Percentiles rank a stretch among this genome's conserved stretches.
phyloP scores from a whole-genome alignment of 75 land plant species.

The Selaginella tamariscina region DNA sequence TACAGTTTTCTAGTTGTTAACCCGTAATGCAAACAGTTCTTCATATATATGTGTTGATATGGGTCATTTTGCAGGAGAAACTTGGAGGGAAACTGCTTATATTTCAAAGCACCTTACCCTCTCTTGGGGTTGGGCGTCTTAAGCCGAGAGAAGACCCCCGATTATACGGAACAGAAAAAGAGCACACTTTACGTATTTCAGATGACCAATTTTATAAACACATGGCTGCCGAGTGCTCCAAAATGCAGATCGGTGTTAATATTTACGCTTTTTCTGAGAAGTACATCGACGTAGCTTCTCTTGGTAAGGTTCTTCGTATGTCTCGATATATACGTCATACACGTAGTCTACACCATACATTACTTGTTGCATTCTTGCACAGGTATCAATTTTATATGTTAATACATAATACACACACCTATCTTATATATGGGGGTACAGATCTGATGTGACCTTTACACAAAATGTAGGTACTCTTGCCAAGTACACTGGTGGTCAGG shows the following conservation, averaged over 20 bases:
- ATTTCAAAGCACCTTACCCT: slow-evolving; percentile 86
- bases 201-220: slow-evolving; percentile 98
- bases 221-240: slow-evolving; percentile 96
- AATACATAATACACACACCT: neutral
- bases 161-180: slow-evolving; percentile 86
- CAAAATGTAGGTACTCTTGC: slow-evolving; percentile 63
- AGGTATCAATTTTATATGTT: neutral
- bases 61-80: slow-evolving; percentile 44
- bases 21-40: too few relatives aligned
- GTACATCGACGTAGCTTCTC: slow-evolving; percentile 84
- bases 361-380: slow-evolving; percentile 1
- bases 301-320: slow-evolving; percentile 42
- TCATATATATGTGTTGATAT: too few relatives aligned
- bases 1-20: too few relatives aligned
- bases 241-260: slow-evolving; percentile 82
- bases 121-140: slow-evolving; percentile 84
- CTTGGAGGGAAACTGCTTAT: slow-evolving; percentile 91
- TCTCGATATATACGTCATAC: neutral
- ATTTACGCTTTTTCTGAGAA: slow-evolving; percentile 75
- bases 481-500: slow-evolving; percentile 97
- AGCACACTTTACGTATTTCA: slow-evolving; percentile 50
- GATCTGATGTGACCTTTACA: neutral
- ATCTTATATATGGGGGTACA: too few relatives aligned
- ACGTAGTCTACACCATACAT: slow-evolving; percentile 1
- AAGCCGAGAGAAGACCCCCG: slow-evolving; percentile 83